These are phyloP conservation scores for Lasiodiplodia theobromae DNA, from an alignment of 2,329 filamentous ascomycete genomes.

Conservation along the genomic window DNA sequence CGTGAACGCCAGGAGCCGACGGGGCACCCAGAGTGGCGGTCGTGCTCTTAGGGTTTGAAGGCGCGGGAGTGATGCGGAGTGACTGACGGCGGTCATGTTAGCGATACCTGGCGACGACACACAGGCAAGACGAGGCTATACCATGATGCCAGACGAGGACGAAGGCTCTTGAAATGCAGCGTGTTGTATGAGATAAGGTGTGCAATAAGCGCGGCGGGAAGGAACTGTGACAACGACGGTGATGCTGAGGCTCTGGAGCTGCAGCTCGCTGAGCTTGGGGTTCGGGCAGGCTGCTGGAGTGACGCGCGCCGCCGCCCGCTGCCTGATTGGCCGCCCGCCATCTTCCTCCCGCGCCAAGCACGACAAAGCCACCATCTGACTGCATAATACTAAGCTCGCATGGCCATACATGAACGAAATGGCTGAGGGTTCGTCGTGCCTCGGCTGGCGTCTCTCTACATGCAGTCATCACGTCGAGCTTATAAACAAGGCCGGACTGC, in stretches of 20 bases:
- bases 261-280: conserved; percentile 25
- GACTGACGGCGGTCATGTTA: conserved; percentile 42
- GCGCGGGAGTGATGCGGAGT: conserved; percentile 84
- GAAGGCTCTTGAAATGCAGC: background rate
- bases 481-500: background rate
- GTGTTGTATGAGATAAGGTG: background rate
- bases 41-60: conserved; percentile 64
- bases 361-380: background rate
- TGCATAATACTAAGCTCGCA: background rate
- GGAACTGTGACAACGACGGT: conserved; percentile 9
- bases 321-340: conserved; percentile 19
- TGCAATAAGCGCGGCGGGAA: background rate
- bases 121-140: background rate
- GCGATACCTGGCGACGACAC: background rate
- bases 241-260: conserved; percentile 29
- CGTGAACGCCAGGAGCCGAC: conserved; percentile 90
- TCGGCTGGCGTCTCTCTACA: background rate
- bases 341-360: background rate
- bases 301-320: conserved; percentile 23
- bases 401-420: background rate
- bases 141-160: conserved; percentile 13
- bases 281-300: conserved; percentile 27
- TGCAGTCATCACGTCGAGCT: background rate
- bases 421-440: background rate
- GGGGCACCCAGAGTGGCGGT: conserved; percentile 71